These are phyloP conservation scores for Pestalotiopsis sp. DNA, from an alignment of 2,329 filamentous ascomycete species.

Conservation along the genomic window DNA sequence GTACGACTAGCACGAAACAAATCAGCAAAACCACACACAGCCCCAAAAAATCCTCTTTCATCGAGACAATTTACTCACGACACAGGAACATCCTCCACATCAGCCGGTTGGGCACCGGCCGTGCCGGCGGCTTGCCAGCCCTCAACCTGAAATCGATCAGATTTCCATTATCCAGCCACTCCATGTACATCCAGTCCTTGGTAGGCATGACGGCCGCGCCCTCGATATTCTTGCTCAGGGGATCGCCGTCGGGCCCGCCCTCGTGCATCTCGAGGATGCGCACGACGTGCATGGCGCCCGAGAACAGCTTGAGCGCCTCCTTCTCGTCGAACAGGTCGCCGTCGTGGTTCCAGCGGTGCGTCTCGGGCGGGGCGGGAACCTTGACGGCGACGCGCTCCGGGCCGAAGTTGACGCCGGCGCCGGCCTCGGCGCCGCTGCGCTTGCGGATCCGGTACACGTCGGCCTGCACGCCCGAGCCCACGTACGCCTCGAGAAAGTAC, in stretches of 20 bases:
- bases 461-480: background rate
- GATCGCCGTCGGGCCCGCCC: background rate
- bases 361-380: background rate
- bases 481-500: conserved; percentile 2
- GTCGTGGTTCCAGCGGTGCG: too few species aligned
- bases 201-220: background rate
- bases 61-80: background rate
- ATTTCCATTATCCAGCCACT: conserved; percentile 10
- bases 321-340: background rate
- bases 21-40: background rate
- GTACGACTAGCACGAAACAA: background rate
- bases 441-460: background rate
- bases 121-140: background rate
- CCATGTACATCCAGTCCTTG: conserved; percentile 5
- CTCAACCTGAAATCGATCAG: background rate
- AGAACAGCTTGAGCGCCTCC: background rate
- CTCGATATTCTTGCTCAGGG: background rate
- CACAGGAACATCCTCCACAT: conserved; percentile 10
- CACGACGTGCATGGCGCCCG: background rate
- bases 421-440: too few species aligned
- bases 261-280: background rate
- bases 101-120: conserved; percentile 5
- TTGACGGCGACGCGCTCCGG: background rate
- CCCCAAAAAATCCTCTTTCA: too few species aligned
- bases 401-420: too few species aligned